Percentiles rank a stretch among this genome's conserved stretches.
Conservation (phyloP, 768 basidiomycete species). For the Scleroderma bovista region DNA sequence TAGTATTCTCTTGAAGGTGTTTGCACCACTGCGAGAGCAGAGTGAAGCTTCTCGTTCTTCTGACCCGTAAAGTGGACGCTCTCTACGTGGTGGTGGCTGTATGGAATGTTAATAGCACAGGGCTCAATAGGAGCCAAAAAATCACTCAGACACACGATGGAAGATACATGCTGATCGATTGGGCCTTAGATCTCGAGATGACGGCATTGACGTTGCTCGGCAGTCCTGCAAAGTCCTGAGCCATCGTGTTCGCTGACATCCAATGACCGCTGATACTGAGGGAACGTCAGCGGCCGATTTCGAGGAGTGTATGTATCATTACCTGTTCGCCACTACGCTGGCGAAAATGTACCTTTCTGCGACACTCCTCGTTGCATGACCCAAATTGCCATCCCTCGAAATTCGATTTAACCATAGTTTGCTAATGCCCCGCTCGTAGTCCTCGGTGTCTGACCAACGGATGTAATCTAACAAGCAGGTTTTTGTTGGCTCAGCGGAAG, state of each 20-base stretch:
- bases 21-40: constrained; percentile 63
- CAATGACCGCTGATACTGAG: constrained; percentile 62
- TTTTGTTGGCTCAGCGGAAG: neutral
- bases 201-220: constrained; percentile 8
- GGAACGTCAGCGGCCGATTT: constrained; percentile 1
- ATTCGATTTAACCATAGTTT: constrained; percentile 53
- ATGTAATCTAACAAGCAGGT: constrained; percentile 31
- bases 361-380: constrained; percentile 38
- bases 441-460: constrained; percentile 66
- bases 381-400: constrained; percentile 37
- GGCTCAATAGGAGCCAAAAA: neutral
- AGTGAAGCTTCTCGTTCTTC: constrained; percentile 43
- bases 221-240: constrained; percentile 59
- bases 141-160: constrained; percentile 46
- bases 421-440: constrained; percentile 65
- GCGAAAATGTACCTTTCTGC: constrained; percentile 65
- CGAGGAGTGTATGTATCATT: neutral
- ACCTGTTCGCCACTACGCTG: constrained; percentile 72
- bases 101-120: neutral
- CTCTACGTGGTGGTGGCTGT: constrained; percentile 72
- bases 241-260: constrained; percentile 68
- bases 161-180: constrained; percentile 52
- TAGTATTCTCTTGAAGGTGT: constrained; percentile 65
- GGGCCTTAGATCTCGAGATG: constrained; percentile 13
- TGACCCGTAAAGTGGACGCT: constrained; percentile 59